Evolutionary conservation across 2,329 filamentous ascomycete genomes (phyloP).

Genomic region (Septoria petroselini): DNA sequence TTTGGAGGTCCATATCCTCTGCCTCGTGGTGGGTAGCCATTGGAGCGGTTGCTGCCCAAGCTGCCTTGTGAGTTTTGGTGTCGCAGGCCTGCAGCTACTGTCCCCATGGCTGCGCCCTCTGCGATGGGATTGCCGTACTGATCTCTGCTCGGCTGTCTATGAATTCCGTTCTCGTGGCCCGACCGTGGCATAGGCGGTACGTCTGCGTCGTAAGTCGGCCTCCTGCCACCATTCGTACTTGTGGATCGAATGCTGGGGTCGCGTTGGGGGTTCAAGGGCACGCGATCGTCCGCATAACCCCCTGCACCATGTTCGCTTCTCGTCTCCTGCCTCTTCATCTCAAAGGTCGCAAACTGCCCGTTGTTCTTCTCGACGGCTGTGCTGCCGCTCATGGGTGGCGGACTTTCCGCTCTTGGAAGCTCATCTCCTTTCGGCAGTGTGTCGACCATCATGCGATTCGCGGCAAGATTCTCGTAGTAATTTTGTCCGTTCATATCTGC

Average conservation of each 20-base stretch:
- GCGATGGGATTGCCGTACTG: conserved; percentile 61
- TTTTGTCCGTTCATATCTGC: conserved; percentile 96
- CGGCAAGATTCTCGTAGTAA: conserved; percentile 62
- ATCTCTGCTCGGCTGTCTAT: conserved; percentile 49
- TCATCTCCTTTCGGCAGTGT: conserved; percentile 27
- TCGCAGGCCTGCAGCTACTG: conserved; percentile 42
- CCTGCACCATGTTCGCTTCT: conserved; percentile 25
- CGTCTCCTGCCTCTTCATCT: conserved; percentile 55
- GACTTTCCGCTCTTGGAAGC: conserved; percentile 53
- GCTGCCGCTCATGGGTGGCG: conserved; percentile 51
- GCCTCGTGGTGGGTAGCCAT: conserved; percentile 25
- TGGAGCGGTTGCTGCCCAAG: conserved; percentile 41
- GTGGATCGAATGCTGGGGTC: conserved; percentile 55
- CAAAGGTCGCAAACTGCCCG: conserved; percentile 62
- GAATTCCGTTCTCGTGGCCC: conserved; percentile 34
- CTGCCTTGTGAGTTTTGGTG: conserved; percentile 49
- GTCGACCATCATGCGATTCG: conserved; percentile 42
- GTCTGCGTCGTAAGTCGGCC: conserved; percentile 40
- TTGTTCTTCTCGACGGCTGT: conserved; percentile 57
- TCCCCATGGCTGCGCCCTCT: conserved; percentile 34
- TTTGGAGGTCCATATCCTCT: conserved; percentile 35
- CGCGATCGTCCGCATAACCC: conserved; percentile 59
- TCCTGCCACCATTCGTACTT: conserved; percentile 38
- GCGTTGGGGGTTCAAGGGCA: conserved; percentile 62
- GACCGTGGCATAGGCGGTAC: conserved; percentile 39